Conservation (phyloP, 352 stramenopile species). For the Phytophthora ohioensis region DNA sequence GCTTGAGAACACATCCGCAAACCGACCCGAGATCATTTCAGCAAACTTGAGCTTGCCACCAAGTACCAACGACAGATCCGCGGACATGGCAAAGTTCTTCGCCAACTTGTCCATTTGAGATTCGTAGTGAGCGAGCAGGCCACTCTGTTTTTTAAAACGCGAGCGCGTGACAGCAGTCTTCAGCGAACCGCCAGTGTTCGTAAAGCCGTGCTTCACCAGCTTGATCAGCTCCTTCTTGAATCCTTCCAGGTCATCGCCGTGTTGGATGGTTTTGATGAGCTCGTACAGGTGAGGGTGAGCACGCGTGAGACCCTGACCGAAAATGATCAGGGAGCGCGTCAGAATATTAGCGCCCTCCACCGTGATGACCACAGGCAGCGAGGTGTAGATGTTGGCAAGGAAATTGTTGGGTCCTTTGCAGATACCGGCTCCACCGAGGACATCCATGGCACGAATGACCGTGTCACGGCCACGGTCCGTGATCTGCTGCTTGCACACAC, state of each 20-base stretch:
- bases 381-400: conserved; percentile 96
- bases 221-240: conserved; percentile 96
- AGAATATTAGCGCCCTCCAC: conserved; percentile 99
- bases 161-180: conserved; percentile 90
- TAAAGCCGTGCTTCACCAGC: conserved; percentile 94
- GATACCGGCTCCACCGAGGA: conserved; percentile 97
- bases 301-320: conserved; percentile 97
- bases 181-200: conserved; percentile 93
- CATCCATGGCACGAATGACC: conserved; percentile 98
- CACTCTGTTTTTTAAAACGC: conserved; percentile 87
- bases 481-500: conserved; percentile 99
- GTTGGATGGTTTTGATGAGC: conserved; percentile 97
- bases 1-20: conserved; percentile 97
- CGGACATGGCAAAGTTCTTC: conserved; percentile 97
- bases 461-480: conserved; percentile 95
- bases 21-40: conserved; percentile 97
- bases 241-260: conserved; percentile 93
- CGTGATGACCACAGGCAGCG: conserved; percentile 97
- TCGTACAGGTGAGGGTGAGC: conserved; percentile 98
- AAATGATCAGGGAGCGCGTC: conserved; percentile 97
- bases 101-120: conserved; percentile 96
- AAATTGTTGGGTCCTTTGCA: conserved; percentile 98
- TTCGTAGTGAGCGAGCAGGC: conserved; percentile 96
- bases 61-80: conserved; percentile 96
- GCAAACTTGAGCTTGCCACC: conserved; percentile 98